phyloP scores from a whole-genome alignment of 257 asterid genomes.

The Nicotiana obtusifolia region DNA sequence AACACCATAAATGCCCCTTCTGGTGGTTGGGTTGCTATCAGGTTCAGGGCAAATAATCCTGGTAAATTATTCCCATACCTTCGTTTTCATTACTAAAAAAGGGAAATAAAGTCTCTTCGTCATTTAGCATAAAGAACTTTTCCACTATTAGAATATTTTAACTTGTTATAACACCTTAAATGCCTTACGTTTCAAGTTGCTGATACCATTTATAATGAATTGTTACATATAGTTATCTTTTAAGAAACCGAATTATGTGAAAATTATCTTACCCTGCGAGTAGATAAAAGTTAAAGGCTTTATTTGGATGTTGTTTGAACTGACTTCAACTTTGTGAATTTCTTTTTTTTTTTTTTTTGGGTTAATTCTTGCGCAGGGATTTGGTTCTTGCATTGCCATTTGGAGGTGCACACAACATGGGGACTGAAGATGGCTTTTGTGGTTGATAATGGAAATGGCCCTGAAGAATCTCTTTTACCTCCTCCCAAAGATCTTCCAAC shows the following conservation, averaged over 20 bases:
- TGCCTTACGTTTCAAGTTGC: neutral
- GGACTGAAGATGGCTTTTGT: slow-evolving; percentile 72
- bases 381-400: slow-evolving; percentile 65
- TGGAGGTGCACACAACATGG: slow-evolving; percentile 64
- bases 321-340: neutral
- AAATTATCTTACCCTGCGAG: neutral
- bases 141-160: neutral
- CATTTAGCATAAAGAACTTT: neutral
- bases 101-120: neutral
- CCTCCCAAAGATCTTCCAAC: slow-evolving; percentile 57
- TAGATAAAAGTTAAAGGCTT: neutral
- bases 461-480: slow-evolving; percentile 45
- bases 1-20: slow-evolving; percentile 51
- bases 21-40: slow-evolving; percentile 58
- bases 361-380: slow-evolving; percentile 30
- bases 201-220: no score
- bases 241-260: neutral
- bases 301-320: neutral
- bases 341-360: neutral
- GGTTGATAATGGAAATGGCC: slow-evolving; percentile 57
- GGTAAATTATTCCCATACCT: slow-evolving; percentile 28
- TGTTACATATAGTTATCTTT: neutral
- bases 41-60: slow-evolving; percentile 56
- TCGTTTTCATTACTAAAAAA: no score
- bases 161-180: neutral